Percentiles rank a stretch among this genome's conserved stretches.
Evolutionary conservation across 768 basidiomycete genomes (phyloP).

Genomic region (Tephrocybe sp.): DNA sequence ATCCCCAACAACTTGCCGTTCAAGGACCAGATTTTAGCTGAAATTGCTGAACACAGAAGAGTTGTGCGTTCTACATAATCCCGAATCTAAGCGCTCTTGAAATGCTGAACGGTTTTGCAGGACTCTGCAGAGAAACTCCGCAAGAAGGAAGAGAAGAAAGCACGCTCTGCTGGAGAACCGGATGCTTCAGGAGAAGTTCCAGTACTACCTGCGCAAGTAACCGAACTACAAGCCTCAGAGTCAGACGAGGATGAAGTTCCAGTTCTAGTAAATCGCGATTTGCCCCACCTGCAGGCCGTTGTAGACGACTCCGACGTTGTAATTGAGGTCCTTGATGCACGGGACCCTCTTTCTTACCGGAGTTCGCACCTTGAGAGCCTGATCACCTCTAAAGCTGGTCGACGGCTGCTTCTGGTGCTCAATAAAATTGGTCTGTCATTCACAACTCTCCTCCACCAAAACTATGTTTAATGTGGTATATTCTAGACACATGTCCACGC

Average conservation of each 20-base stretch:
- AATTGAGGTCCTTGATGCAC: conserved; percentile 77
- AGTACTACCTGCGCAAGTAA: no score
- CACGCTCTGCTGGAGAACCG: conserved; percentile 9
- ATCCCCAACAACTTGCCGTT: conserved; percentile 92
- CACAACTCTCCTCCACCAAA: conserved; percentile 1
- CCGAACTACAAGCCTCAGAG: no score
- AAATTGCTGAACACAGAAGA: conserved; percentile 80
- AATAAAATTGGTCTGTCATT: conserved; percentile 81
- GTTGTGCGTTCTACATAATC: conserved; percentile 40
- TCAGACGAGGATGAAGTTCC: conserved; percentile 55
- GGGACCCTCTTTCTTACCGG: conserved; percentile 75
- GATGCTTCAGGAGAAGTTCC: no score
- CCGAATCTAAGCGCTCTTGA: not conserved
- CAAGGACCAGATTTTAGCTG: conserved; percentile 92
- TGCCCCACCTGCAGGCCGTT: conserved; percentile 62
- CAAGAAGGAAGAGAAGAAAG: conserved; percentile 64
- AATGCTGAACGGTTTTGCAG: conserved; percentile 32
- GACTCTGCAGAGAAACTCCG: conserved; percentile 74
- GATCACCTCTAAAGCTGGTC: conserved; percentile 35
- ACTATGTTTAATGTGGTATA: not conserved
- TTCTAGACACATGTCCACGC: conserved; percentile 72
- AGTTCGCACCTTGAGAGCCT: conserved; percentile 62
- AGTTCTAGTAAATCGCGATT: conserved; percentile 57
- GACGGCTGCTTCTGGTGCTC: conserved; percentile 62
- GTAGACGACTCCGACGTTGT: conserved; percentile 78